Conservation (phyloP, 2,329 filamentous ascomycete species). For the Lasiodiplodia hormozganensis region DNA sequence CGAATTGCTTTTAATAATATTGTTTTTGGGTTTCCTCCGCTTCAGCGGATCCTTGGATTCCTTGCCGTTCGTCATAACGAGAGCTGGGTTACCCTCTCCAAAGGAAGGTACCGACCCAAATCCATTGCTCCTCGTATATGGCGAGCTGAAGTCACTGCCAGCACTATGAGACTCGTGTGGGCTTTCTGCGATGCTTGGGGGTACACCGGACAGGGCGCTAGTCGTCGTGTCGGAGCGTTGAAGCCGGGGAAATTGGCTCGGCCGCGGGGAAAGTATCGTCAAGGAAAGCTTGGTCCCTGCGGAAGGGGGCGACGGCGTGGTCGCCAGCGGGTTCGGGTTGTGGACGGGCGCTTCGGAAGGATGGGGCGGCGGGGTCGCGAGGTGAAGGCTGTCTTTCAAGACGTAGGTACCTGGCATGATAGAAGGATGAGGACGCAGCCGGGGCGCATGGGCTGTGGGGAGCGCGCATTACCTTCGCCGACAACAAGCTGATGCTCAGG, state of each 20-base stretch:
- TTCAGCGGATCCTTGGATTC: slow-evolving; percentile 73
- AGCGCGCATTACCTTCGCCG: slow-evolving; percentile 76
- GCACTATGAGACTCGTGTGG: slow-evolving; percentile 53
- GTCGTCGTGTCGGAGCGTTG: slow-evolving; percentile 50
- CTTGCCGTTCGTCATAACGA: slow-evolving; percentile 67
- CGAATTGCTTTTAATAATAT: slow-evolving; percentile 97
- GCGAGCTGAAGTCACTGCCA: slow-evolving; percentile 54
- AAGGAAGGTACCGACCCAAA: slow-evolving; percentile 68
- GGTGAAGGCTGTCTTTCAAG: slow-evolving; percentile 86
- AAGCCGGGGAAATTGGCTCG: slow-evolving; percentile 50
- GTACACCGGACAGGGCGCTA: slow-evolving; percentile 50
- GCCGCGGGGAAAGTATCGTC: slow-evolving; percentile 68
- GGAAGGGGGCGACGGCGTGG: slow-evolving; percentile 81
- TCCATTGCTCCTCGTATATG: slow-evolving; percentile 26
- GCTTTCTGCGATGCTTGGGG: slow-evolving; percentile 55
- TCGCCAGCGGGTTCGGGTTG: slow-evolving; percentile 91
- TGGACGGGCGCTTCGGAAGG: slow-evolving; percentile 87
- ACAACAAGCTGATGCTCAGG: slow-evolving; percentile 89
- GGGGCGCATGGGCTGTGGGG: slow-evolving; percentile 4
- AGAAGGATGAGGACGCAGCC: slow-evolving; percentile 34
- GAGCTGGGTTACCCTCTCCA: slow-evolving; percentile 81
- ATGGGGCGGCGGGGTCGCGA: slow-evolving; percentile 93
- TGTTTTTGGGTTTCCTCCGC: slow-evolving; percentile 93
- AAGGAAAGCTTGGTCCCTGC: slow-evolving; percentile 85
- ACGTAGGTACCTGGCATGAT: slow-evolving; percentile 76